phyloP scores from a whole-genome alignment of 2,329 filamentous ascomycete species.

The Ophiosphaerella narmari region DNA sequence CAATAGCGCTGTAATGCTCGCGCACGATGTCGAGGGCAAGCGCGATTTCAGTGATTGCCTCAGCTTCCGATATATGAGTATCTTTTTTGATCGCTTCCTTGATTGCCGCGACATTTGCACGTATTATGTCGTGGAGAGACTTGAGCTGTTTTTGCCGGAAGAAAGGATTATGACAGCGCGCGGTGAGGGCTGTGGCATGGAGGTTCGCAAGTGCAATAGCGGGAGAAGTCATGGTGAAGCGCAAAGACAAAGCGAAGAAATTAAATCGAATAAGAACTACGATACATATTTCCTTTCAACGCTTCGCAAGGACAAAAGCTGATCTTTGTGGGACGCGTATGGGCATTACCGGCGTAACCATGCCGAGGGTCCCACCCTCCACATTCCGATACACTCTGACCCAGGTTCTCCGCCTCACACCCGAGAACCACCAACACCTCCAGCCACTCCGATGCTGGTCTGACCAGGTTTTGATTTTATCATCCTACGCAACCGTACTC shows the following conservation, averaged over 20 bases:
- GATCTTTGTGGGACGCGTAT: not conserved
- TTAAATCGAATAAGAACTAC: not conserved
- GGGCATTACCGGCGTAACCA: not conserved
- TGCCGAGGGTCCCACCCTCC: no score
- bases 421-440: not conserved
- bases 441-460: not conserved
- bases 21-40: slow-evolving; percentile 48
- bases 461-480: not conserved
- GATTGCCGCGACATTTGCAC: slow-evolving; percentile 42
- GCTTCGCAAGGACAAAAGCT: not conserved
- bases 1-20: slow-evolving; percentile 47
- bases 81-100: slow-evolving; percentile 50
- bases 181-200: slow-evolving; percentile 51
- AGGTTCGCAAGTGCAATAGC: slow-evolving; percentile 34
- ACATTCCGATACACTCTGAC: not conserved
- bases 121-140: slow-evolving; percentile 47
- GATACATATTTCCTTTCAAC: no score
- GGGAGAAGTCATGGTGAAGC: slow-evolving; percentile 22
- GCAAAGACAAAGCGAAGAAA: not conserved
- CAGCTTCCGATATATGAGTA: slow-evolving; percentile 38
- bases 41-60: slow-evolving; percentile 51
- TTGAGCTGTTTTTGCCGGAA: slow-evolving; percentile 55
- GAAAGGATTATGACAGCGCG: slow-evolving; percentile 51
- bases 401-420: not conserved
- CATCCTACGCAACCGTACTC: slow-evolving; percentile 3